phyloP scores from a whole-genome alignment of 768 basidiomycete species.

The Termitomyces heimii region DNA sequence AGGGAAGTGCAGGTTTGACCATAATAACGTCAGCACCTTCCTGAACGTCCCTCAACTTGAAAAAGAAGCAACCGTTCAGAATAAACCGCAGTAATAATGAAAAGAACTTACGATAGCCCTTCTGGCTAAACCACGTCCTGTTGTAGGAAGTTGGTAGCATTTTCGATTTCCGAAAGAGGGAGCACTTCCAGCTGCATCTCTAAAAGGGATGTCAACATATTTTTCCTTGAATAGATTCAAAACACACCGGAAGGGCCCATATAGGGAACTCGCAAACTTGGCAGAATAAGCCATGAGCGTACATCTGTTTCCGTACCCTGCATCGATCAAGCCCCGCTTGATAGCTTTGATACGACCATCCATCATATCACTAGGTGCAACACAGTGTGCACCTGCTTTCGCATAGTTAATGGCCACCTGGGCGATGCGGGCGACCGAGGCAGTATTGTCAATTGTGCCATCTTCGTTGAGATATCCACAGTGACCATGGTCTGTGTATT shows the following conservation, averaged over 20 bases:
- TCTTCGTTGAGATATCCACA: slow-evolving; percentile 78
- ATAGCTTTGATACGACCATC: slow-evolving; percentile 91
- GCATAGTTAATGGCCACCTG: slow-evolving; percentile 92
- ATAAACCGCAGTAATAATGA: neutral
- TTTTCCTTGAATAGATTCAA: neutral
- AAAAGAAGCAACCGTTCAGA: neutral
- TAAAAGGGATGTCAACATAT: slow-evolving; percentile 22
- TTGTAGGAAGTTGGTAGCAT: slow-evolving; percentile 95
- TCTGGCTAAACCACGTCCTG: slow-evolving; percentile 83
- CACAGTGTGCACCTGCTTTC: slow-evolving; percentile 92
- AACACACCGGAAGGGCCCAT: slow-evolving; percentile 88
- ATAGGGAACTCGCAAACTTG: slow-evolving; percentile 92
- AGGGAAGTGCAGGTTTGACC: slow-evolving; percentile 96
- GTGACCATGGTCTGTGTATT: slow-evolving; percentile 98
- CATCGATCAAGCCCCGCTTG: slow-evolving; percentile 79
- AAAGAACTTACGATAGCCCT: slow-evolving; percentile 78
- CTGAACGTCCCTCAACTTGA: slow-evolving; percentile 73
- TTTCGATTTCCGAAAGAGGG: slow-evolving; percentile 94
- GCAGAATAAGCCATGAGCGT: slow-evolving; percentile 96
- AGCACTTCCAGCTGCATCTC: slow-evolving; percentile 96
- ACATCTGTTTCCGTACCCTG: slow-evolving; percentile 81
- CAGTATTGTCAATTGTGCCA: slow-evolving; percentile 69
- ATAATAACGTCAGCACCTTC: slow-evolving; percentile 99
- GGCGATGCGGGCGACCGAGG: slow-evolving; percentile 84
- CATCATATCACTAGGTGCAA: slow-evolving; percentile 99